Evolutionary conservation across 2,329 filamentous ascomycete genomes (phyloP).

Genomic region (Torrubiella hemipterigena): DNA sequence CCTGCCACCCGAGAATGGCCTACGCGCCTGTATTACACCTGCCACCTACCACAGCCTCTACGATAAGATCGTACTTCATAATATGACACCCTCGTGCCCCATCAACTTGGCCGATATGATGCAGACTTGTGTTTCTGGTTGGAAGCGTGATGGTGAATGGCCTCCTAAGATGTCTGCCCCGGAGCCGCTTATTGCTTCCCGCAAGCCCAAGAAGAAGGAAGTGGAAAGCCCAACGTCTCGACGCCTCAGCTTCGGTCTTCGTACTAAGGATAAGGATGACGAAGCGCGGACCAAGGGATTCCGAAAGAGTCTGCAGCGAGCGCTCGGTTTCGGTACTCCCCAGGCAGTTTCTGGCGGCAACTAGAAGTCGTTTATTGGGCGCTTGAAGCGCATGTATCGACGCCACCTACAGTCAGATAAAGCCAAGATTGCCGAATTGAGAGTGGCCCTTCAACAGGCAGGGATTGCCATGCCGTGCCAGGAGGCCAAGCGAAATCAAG

Average conservation of each 20-base stretch:
- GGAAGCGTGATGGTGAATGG: slow-evolving; percentile 92
- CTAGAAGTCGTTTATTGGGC: slow-evolving; percentile 4
- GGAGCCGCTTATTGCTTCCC: slow-evolving; percentile 20
- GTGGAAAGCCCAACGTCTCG: slow-evolving; percentile 17
- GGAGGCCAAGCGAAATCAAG: no score
- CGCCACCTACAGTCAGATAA: no score
- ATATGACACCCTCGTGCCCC: slow-evolving; percentile 71
- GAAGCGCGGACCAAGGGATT: slow-evolving; percentile 24
- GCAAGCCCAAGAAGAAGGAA: slow-evolving; percentile 21
- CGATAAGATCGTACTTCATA: slow-evolving; percentile 73
- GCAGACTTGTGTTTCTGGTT: slow-evolving; percentile 70
- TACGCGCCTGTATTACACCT: slow-evolving; percentile 66
- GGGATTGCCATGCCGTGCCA: no score
- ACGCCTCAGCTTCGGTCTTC: slow-evolving; percentile 35
- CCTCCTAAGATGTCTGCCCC: slow-evolving; percentile 45
- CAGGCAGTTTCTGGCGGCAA: slow-evolving; percentile 6
- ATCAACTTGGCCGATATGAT: slow-evolving; percentile 79
- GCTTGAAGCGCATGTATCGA: no score
- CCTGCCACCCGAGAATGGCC: slow-evolving; percentile 59
- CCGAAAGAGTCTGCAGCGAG: slow-evolving; percentile 32
- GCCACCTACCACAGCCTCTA: slow-evolving; percentile 72
- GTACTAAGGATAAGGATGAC: slow-evolving; percentile 21
- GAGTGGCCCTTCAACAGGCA: no score
- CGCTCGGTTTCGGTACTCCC: slow-evolving; percentile 25
- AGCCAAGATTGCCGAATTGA: no score